Evolutionary conservation across 2,329 filamentous ascomycete genomes (phyloP).

Genomic region (Pyricularia pennisetigena): DNA sequence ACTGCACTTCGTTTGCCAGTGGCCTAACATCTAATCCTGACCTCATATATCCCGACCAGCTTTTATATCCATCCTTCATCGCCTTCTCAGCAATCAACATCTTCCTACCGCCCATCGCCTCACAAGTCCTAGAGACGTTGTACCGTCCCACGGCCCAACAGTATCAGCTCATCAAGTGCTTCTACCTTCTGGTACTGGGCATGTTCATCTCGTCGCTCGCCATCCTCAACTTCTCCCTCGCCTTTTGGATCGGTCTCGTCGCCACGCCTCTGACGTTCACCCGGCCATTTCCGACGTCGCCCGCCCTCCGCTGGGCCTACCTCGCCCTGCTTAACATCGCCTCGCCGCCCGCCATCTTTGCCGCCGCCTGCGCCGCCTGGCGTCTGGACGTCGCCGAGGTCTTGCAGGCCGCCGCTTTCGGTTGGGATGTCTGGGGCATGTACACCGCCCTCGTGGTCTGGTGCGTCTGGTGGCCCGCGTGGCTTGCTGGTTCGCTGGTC

Average conservation of each 20-base stretch:
- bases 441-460: slow-evolving; percentile 86
- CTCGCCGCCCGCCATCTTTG: slow-evolving; percentile 50
- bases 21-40: not conserved
- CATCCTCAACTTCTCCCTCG: slow-evolving; percentile 89
- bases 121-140: slow-evolving; percentile 39
- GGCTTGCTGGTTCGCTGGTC: slow-evolving; percentile 56
- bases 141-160: slow-evolving; percentile 54
- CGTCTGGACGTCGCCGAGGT: slow-evolving; percentile 41
- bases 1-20: too few species aligned
- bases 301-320: slow-evolving; percentile 29
- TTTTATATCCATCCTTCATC: slow-evolving; percentile 49
- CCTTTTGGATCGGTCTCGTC: slow-evolving; percentile 73
- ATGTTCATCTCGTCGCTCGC: slow-evolving; percentile 88
- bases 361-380: slow-evolving; percentile 31
- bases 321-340: slow-evolving; percentile 46
- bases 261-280: slow-evolving; percentile 73
- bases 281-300: slow-evolving; percentile 24
- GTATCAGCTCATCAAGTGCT: slow-evolving; percentile 72
- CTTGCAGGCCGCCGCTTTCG: slow-evolving; percentile 66
- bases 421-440: slow-evolving; percentile 82
- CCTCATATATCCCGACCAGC: slow-evolving; percentile 26
- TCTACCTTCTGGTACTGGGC: slow-evolving; percentile 85
- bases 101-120: slow-evolving; percentile 46
- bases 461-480: slow-evolving; percentile 93
- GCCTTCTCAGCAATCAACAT: slow-evolving; percentile 45